Evolutionary conservation across 2,329 filamentous ascomycete species (phyloP).

Genomic region (Alternaria longipes): DNA sequence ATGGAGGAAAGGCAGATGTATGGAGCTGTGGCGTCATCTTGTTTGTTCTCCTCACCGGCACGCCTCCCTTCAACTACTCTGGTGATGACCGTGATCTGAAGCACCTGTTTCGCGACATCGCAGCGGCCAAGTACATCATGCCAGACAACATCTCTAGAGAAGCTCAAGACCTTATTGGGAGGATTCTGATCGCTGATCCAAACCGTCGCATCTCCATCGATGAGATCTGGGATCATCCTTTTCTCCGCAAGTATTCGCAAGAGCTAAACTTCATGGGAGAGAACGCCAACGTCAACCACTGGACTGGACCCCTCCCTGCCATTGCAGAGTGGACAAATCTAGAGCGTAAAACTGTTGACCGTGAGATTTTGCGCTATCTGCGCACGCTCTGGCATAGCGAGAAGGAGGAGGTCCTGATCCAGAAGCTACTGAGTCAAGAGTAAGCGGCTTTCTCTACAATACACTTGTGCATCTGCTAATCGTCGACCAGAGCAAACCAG

Average conservation of each 20-base stretch:
- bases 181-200: constrained; percentile 82
- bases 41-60: constrained; percentile 85
- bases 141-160: constrained; percentile 67
- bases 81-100: constrained; percentile 62
- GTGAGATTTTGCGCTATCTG: constrained; percentile 83
- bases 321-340: constrained; percentile 70
- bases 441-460: constrained; percentile 33
- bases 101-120: constrained; percentile 68
- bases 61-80: constrained; percentile 76
- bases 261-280: constrained; percentile 73
- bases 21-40: constrained; percentile 85
- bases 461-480: background rate
- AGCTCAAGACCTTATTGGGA: constrained; percentile 78
- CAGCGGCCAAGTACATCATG: constrained; percentile 60
- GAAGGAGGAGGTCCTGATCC: constrained; percentile 74
- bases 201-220: constrained; percentile 79
- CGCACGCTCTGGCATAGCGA: constrained; percentile 92
- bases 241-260: constrained; percentile 81
- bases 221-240: constrained; percentile 84
- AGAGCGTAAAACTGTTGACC: constrained; percentile 74
- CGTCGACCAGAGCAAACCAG: constrained; percentile 74
- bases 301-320: constrained; percentile 64
- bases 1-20: constrained; percentile 86
- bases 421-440: constrained; percentile 67
- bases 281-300: constrained; percentile 59